Base-by-base conservation (phyloP, 495 filamentous ascomycete genomes). In the Lophium mytilinum region DNA sequence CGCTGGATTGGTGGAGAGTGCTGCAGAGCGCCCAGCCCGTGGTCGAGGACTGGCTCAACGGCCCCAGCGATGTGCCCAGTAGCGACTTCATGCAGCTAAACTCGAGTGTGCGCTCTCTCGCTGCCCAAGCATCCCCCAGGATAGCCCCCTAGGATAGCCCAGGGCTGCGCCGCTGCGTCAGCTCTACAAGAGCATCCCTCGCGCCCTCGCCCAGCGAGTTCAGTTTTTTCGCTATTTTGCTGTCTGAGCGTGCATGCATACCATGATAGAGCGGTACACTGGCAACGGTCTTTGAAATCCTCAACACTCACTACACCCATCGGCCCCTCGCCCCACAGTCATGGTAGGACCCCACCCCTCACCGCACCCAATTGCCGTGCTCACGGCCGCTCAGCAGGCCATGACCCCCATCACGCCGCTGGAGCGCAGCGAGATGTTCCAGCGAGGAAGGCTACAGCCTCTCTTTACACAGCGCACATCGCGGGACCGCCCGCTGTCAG, bases 401-500 rank as follows among this genome's bases (percentile, higher is more conserved):
- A 65, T 70, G 54, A 69, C 68, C 42, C 68, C 73, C 49, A 61
- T 67, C 60, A 69, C 66, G 56, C 61, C 70, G 52, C 58, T 69
- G 41, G 61, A 68, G 37, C 73, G 70, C 73, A 77, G 63, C 73
- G 80, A 68, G 74, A 80, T 69, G 77, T 81, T 62, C 62, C 57
- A 63, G 34, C 43, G 50, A 40, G 34, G 69, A 68, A 66, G 70
- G 36, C 57, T 64, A 39, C 66, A 68, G 48, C 63, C 70, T 10
- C 52, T 71, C 21, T 62, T 73, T 52, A 53, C 57, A 33, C 56
- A 63, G 17, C 54, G 63, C 52, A 41, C 59, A 52, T 47, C 54
- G 52, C 19, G 60, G 37, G 46, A 57, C 39, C 56, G 81, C 53
- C 82, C 83, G 47, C 63, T 75, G 37, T 90, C 88, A 36, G 73